Percentiles rank a stretch among this genome's conserved stretches.
Evolutionary conservation across 257 asterid genomes (phyloP).

Genomic region (Scutellaria minor): DNA sequence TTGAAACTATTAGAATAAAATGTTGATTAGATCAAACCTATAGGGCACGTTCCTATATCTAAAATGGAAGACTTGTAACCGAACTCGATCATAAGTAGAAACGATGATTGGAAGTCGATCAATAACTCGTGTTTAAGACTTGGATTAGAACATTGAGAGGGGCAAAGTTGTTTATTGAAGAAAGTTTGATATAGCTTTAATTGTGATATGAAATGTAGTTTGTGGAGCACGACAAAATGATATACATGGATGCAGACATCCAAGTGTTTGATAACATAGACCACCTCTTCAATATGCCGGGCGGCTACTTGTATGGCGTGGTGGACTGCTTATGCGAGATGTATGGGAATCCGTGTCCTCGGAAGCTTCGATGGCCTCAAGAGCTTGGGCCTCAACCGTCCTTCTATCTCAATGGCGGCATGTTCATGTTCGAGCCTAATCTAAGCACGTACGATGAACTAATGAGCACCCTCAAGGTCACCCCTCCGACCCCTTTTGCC

Average conservation of each 20-base stretch:
- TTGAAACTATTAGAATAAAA: too few species aligned
- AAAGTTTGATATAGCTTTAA: not conserved
- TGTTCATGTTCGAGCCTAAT: conserved; percentile 59
- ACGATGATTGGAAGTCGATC: too few species aligned
- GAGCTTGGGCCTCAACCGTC: conserved; percentile 54
- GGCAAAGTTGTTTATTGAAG: not conserved
- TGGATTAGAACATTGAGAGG: not conserved
- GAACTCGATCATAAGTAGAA: too few species aligned
- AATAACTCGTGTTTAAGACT: too few species aligned
- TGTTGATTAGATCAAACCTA: too few species aligned
- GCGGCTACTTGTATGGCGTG: conserved; percentile 56
- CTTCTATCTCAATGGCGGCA: conserved; percentile 65
- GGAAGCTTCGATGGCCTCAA: conserved; percentile 56
- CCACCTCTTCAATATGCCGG: conserved; percentile 54
- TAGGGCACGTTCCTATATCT: too few species aligned
- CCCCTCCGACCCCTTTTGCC: conserved; percentile 65
- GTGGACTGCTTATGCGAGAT: conserved; percentile 58
- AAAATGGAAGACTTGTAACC: too few species aligned
- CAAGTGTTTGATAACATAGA: conserved; percentile 73
- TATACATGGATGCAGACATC: conserved; percentile 74
- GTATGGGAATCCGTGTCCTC: conserved; percentile 46
- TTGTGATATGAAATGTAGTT: conserved; percentile 45
- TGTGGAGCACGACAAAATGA: conserved; percentile 67
- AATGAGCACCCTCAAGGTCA: conserved; percentile 43
- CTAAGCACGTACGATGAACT: conserved; percentile 48